Evolutionary conservation across 2,329 filamentous ascomycete species (phyloP).

Genomic region (Alternaria incomplexa): DNA sequence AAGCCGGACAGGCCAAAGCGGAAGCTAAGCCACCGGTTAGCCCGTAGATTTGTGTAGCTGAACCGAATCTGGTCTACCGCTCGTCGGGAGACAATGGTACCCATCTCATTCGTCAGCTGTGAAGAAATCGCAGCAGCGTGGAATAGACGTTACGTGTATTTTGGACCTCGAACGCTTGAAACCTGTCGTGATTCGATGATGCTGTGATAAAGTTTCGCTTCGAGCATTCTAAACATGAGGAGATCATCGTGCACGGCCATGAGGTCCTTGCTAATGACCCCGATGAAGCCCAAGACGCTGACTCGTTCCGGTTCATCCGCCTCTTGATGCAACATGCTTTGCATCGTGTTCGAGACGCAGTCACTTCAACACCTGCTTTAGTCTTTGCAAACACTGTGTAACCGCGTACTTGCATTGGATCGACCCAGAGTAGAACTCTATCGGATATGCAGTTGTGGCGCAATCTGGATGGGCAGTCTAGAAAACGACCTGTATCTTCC

Average conservation of each 20-base stretch:
- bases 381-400: constrained; percentile 1
- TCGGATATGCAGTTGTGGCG: constrained; percentile 3
- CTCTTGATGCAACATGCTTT: constrained; percentile 4
- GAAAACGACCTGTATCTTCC: constrained; percentile 9
- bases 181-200: constrained; percentile 7
- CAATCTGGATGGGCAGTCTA: constrained; percentile 6
- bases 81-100: constrained; percentile 18
- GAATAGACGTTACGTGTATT: constrained; percentile 1
- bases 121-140: constrained; percentile 3
- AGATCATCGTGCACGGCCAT: constrained; percentile 13
- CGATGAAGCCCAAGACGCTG: constrained; percentile 16
- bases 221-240: constrained; percentile 13
- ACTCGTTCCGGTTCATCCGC: constrained; percentile 21
- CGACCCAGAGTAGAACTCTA: not conserved
- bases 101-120: constrained; percentile 22
- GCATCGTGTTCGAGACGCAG: constrained; percentile 8
- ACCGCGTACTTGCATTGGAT: not conserved
- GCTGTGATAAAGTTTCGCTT: constrained; percentile 16
- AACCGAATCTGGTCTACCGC: constrained; percentile 14
- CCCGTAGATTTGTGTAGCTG: constrained; percentile 17
- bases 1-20: constrained; percentile 23
- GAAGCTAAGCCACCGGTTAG: constrained; percentile 18
- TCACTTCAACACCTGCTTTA: not conserved
- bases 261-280: constrained; percentile 6
- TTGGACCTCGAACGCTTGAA: constrained; percentile 9